Percentiles rank a stretch among this genome's conserved stretches.
Evolutionary conservation across 2,329 filamentous ascomycete species (phyloP).

Genomic region (Aspergillus sp.): DNA sequence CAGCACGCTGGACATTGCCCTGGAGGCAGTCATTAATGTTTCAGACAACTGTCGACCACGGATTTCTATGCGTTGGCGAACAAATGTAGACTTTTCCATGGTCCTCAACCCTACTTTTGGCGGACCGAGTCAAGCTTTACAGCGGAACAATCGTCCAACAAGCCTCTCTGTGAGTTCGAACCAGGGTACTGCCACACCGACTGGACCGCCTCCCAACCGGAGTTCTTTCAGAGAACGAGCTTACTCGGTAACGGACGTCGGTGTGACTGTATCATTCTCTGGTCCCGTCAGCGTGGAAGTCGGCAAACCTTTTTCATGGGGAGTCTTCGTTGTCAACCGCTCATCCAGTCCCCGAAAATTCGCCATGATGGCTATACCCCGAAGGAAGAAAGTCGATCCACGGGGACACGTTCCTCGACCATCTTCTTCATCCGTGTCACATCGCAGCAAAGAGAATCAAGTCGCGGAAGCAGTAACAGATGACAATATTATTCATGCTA

Average conservation of each 20-base stretch:
- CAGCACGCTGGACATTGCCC: conserved; percentile 39
- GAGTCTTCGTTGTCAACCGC: conserved; percentile 52
- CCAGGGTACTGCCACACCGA: conserved; percentile 9
- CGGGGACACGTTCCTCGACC: conserved; percentile 37
- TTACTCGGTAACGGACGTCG: conserved; percentile 35
- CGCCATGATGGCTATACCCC: conserved; percentile 46
- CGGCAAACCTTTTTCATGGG: conserved; percentile 48
- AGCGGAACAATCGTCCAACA: conserved; percentile 38
- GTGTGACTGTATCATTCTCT: conserved; percentile 49
- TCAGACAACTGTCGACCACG: conserved; percentile 35
- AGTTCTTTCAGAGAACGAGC: conserved; percentile 30
- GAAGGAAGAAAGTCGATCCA: conserved; percentile 35
- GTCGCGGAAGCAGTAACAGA: conserved; percentile 49
- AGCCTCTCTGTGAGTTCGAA: conserved; percentile 31
- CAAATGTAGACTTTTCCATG: conserved; percentile 42
- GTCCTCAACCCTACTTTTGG: conserved; percentile 41
- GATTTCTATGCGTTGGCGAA: conserved; percentile 43
- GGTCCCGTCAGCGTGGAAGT: conserved; percentile 43
- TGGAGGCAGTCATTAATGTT: conserved; percentile 36
- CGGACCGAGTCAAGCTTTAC: conserved; percentile 38
- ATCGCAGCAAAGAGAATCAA: conserved; percentile 22
- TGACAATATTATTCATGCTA: conserved; percentile 48
- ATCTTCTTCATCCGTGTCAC: conserved; percentile 38
- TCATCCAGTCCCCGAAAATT: conserved; percentile 47
- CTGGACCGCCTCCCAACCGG: conserved; percentile 18